Evolutionary conservation across 2,329 filamentous ascomycete genomes (phyloP).

Genomic region (Botryotinia narcissicola): DNA sequence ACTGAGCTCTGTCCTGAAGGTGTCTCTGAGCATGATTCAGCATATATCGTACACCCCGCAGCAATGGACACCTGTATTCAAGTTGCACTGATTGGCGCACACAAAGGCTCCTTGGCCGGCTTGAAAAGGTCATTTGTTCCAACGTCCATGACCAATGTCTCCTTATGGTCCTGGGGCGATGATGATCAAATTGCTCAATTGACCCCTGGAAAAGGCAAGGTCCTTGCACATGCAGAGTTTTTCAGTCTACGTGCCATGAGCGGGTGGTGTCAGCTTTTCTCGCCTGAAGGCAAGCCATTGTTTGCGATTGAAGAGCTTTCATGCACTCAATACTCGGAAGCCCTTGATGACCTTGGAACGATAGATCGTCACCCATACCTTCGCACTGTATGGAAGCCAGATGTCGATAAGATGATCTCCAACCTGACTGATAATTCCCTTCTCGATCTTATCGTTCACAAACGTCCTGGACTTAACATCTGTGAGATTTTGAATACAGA

Average conservation of each 20-base stretch:
- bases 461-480: constrained; percentile 2
- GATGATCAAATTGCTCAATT: neutral
- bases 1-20: constrained; percentile 25
- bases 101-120: neutral
- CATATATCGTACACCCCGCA: constrained; percentile 50
- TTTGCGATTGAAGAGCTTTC: neutral
- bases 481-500: neutral
- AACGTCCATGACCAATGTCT: constrained; percentile 1
- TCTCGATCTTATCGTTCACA: constrained; percentile 10
- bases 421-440: constrained; percentile 1
- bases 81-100: constrained; percentile 29
- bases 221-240: neutral
- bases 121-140: constrained; percentile 11
- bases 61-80: constrained; percentile 57
- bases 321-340: constrained; percentile 8
- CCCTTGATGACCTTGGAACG: constrained; percentile 2
- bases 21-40: constrained; percentile 38
- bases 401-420: neutral
- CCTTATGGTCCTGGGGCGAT: neutral
- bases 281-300: constrained; percentile 1
- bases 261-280: constrained; percentile 6
- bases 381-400: constrained; percentile 15
- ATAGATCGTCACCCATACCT: constrained; percentile 16
- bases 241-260: neutral
- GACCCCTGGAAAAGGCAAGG: neutral